These are phyloP conservation scores for Pythium sp. DNA, from an alignment of 352 stramenopile species.

Conservation along the genomic window DNA sequence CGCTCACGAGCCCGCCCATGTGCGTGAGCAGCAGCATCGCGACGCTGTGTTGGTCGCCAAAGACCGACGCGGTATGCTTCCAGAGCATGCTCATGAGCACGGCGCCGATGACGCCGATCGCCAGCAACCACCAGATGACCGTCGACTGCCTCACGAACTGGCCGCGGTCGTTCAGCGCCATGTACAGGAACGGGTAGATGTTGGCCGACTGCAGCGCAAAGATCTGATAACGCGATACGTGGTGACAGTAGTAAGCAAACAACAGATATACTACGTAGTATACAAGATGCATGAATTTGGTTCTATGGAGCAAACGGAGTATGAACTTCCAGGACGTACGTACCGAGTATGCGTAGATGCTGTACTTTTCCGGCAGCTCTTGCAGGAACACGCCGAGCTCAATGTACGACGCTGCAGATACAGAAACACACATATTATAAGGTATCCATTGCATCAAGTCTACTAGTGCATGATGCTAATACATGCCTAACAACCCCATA, in stretches of 20 bases:
- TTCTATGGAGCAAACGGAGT: not conserved
- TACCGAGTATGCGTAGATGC: constrained; percentile 71
- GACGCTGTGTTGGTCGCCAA: constrained; percentile 49
- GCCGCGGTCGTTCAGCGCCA: constrained; percentile 45
- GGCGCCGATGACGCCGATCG: constrained; percentile 41
- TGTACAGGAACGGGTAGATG: constrained; percentile 69
- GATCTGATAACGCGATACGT: constrained; percentile 27
- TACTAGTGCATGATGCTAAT: not conserved
- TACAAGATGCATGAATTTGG: not conserved
- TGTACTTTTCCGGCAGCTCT: constrained; percentile 56
- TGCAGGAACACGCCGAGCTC: constrained; percentile 58
- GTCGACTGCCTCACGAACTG: constrained; percentile 39
- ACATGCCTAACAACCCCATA: not conserved
- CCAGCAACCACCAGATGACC: constrained; percentile 59
- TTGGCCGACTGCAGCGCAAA: constrained; percentile 70
- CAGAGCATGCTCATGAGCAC: constrained; percentile 60
- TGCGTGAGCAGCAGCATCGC: constrained; percentile 65
- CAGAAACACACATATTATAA: not conserved
- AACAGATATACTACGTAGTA: not conserved
- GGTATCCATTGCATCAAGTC: not conserved
- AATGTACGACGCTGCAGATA: constrained; percentile 40
- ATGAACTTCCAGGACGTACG: not conserved
- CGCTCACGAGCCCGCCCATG: constrained; percentile 63
- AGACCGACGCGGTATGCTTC: constrained; percentile 44
- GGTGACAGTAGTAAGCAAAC: not conserved